These are phyloP conservation scores for Salix caprea DNA, from an alignment of 345 rosid species.

Conservation along the genomic window DNA sequence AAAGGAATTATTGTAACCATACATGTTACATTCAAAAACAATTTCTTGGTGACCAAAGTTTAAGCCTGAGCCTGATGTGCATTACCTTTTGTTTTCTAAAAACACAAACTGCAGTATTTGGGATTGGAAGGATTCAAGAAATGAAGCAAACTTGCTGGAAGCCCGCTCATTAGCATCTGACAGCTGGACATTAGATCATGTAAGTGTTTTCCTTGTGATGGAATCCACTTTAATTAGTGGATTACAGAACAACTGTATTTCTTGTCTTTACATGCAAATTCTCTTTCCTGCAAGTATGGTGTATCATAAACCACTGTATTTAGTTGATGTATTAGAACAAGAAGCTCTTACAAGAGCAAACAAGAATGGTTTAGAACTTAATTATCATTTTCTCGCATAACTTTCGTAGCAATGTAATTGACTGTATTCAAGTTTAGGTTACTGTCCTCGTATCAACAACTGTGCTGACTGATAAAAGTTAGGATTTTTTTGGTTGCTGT, in stretches of 20 bases:
- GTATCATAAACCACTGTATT: neutral
- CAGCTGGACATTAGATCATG: constrained; percentile 65
- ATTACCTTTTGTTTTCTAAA: neutral
- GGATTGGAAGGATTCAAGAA: constrained; percentile 70
- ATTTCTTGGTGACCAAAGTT: neutral
- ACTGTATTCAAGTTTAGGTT: neutral
- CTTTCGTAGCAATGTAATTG: neutral
- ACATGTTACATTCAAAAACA: neutral
- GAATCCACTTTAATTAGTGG: neutral
- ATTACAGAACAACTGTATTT: neutral
- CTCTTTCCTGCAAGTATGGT: neutral
- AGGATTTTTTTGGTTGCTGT: neutral
- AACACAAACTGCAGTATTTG: constrained; percentile 47
- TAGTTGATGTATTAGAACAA: neutral
- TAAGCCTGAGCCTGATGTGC: neutral
- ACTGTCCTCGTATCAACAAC: neutral
- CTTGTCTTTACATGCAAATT: neutral
- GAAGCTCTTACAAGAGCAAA: neutral
- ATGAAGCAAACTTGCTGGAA: constrained; percentile 56
- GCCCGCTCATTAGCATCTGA: constrained; percentile 80
- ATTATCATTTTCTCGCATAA: neutral
- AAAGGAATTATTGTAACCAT: neutral
- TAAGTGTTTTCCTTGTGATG: constrained; percentile 18
- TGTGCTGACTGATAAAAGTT: neutral
- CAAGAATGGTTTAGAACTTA: neutral